Percentiles rank a stretch among this genome's conserved stretches.
These are phyloP conservation scores for Eucalyptus regnans DNA, from an alignment of 345 rosid species.

Conservation along the genomic window DNA sequence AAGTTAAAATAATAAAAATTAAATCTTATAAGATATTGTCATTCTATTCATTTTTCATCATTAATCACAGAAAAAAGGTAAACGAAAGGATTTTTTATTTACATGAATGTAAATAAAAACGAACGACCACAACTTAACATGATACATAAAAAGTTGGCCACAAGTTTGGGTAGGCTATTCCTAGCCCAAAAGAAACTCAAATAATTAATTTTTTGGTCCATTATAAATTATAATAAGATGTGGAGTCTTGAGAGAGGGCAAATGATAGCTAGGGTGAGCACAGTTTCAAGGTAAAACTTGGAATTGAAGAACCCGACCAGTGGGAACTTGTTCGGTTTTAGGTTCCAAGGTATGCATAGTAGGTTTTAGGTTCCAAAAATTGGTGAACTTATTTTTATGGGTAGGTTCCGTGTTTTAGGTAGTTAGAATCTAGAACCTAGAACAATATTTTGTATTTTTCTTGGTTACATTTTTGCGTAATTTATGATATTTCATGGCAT, in stretches of 20 bases:
- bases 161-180: not conserved
- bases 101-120: not conserved
- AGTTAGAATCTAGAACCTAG: too few species aligned
- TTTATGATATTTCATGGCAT: too few species aligned
- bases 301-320: rapidly evolving
- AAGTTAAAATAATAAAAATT: too few species aligned
- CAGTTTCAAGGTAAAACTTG: too few species aligned
- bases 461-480: too few species aligned
- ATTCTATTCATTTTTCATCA: not conserved
- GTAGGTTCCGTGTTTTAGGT: too few species aligned
- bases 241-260: not conserved
- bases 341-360: too few species aligned
- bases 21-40: not conserved
- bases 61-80: not conserved
- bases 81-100: not conserved
- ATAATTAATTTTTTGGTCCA: not conserved
- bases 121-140: not conserved
- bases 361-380: too few species aligned
- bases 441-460: too few species aligned
- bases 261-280: not conserved
- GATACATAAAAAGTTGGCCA: not conserved
- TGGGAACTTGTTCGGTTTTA: rapidly evolving
- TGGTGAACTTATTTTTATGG: too few species aligned
- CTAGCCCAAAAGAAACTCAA: not conserved
- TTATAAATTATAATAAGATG: not conserved